phyloP scores from a whole-genome alignment of 2,329 filamentous ascomycete genomes.

The Colletotrichum lini region DNA sequence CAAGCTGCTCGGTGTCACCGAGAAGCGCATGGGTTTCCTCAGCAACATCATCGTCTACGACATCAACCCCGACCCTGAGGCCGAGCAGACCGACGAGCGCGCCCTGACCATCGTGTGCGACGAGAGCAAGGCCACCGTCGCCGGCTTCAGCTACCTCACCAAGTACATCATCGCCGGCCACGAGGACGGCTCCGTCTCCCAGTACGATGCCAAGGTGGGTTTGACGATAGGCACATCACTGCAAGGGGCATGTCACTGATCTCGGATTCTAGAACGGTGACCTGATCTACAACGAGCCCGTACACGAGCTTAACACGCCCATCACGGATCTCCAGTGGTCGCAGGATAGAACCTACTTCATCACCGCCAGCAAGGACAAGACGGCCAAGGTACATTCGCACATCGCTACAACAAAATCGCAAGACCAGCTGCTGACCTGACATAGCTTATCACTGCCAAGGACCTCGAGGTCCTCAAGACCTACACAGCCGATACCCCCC shows the following conservation, averaged over 20 bases:
- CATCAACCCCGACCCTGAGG: conserved; percentile 86
- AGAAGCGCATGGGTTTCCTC: conserved; percentile 98
- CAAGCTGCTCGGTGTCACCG: conserved; percentile 92
- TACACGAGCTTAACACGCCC: conserved; percentile 85
- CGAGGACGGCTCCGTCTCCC: conserved; percentile 93
- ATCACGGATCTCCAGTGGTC: conserved; percentile 98
- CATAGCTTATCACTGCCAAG: conserved; percentile 82
- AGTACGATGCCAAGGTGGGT: conserved; percentile 89
- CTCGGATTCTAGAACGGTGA: conserved; percentile 76
- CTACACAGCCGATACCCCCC: conserved; percentile 90
- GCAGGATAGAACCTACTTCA: conserved; percentile 94
- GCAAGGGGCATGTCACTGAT: conserved; percentile 33
- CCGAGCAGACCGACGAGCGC: conserved; percentile 88
- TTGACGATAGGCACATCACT: not conserved
- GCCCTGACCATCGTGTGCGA: conserved; percentile 91
- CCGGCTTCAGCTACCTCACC: conserved; percentile 93
- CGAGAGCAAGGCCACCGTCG: conserved; percentile 96
- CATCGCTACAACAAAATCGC: not conserved
- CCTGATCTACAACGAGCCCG: conserved; percentile 82
- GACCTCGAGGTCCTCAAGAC: conserved; percentile 95
- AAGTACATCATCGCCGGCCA: conserved; percentile 98
- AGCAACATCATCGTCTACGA: conserved; percentile 95
- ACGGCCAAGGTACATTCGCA: conserved; percentile 78
- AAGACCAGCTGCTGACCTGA: conserved; percentile 13
- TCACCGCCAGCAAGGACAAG: conserved; percentile 99